Percentiles rank a stretch among this genome's conserved stretches.
Evolutionary conservation across 1,284 basidiomycete genomes (phyloP).

Genomic region (Leccinum subspadiceum): DNA sequence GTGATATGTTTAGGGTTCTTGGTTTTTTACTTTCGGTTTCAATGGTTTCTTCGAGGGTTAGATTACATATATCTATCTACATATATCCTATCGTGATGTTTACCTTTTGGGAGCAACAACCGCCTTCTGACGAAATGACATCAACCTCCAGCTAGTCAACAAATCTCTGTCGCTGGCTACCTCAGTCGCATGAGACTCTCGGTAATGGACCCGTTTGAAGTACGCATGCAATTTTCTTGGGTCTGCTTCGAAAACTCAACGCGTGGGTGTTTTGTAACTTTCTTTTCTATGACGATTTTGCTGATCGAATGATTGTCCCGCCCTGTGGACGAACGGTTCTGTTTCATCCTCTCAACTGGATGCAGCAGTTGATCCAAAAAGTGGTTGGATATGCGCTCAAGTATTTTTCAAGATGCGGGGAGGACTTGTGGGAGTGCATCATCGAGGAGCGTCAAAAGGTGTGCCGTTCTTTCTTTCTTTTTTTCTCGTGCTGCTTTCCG

Average conservation of each 20-base stretch:
- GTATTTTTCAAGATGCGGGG: background rate
- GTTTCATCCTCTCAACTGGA: background rate
- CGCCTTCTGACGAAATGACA: no score
- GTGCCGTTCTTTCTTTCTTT: background rate
- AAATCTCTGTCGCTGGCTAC: no score
- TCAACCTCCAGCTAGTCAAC: no score
- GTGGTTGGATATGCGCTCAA: background rate
- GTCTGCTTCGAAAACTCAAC: constrained; percentile 69
- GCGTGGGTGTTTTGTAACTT: constrained; percentile 55
- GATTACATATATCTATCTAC: no score
- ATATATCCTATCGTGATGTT: no score
- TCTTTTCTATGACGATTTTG: background rate
- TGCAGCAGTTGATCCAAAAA: background rate
- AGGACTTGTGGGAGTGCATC: background rate
- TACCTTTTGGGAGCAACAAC: no score
- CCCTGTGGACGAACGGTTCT: background rate
- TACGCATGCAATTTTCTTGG: constrained; percentile 79
- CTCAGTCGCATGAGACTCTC: background rate
- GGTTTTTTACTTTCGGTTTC: no score
- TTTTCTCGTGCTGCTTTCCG: background rate
- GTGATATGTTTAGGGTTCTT: no score
- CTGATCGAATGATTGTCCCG: background rate
- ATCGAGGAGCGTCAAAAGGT: background rate
- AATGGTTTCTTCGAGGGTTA: no score
- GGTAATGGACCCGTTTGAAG: constrained; percentile 84